Evolutionary conservation across 495 filamentous ascomycete species (phyloP).

Genomic region (Corynascus novoguineensis): DNA sequence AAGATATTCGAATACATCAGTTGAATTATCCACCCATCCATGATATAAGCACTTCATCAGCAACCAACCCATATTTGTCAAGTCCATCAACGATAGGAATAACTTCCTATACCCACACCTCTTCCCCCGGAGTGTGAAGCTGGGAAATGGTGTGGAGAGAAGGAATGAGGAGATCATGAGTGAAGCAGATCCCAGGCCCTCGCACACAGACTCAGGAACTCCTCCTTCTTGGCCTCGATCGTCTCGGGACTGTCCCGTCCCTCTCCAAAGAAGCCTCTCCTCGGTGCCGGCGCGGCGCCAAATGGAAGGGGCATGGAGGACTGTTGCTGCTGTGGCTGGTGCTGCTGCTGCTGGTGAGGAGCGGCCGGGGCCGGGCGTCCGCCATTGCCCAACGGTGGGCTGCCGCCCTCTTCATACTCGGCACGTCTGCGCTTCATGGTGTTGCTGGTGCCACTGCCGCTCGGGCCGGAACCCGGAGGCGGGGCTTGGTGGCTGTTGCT

Average conservation of each 20-base stretch:
- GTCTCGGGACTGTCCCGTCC: conserved; percentile 77
- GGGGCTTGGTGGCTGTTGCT: conserved; percentile 7
- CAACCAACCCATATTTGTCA: background rate
- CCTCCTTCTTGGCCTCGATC: conserved; percentile 85
- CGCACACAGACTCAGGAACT: conserved; percentile 81
- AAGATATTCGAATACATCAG: no score
- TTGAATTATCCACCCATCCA: background rate
- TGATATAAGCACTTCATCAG: no score
- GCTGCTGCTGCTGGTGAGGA: background rate
- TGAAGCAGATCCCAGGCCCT: conserved; percentile 97
- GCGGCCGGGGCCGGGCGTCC: conserved; percentile 24
- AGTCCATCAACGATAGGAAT: no score
- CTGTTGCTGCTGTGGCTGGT: background rate
- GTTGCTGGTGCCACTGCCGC: background rate
- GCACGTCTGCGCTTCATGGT: conserved; percentile 62
- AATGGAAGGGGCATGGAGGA: background rate
- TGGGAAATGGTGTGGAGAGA: no score
- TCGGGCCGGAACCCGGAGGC: background rate
- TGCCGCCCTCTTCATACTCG: conserved; percentile 86
- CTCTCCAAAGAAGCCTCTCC: conserved; percentile 64
- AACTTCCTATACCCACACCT: no score
- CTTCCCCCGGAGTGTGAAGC: no score
- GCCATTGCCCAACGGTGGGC: conserved; percentile 65
- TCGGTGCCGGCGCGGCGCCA: conserved; percentile 27
- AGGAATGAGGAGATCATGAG: conserved; percentile 55